Percentiles rank a stretch among this genome's conserved stretches.
Conservation (phyloP, 208 protist genomes). For the Wallacemonas collosoma region DNA sequence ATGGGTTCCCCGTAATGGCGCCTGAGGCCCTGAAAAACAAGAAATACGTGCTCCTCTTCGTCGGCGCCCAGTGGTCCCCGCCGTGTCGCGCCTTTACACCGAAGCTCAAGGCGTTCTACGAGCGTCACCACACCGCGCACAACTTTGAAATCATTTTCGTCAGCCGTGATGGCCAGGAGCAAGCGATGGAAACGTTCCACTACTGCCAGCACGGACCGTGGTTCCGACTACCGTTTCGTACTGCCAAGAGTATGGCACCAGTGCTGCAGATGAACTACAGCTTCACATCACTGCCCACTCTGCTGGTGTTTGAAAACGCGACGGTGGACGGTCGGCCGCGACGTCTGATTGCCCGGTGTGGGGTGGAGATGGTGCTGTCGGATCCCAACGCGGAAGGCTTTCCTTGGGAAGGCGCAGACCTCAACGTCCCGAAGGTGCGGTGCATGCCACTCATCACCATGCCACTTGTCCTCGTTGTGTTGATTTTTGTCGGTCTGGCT, state of each 20-base stretch:
- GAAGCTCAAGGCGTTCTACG: slow-evolving; percentile 54
- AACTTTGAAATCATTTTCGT: slow-evolving; percentile 51
- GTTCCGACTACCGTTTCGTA: slow-evolving; percentile 43
- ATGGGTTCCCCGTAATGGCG: slow-evolving; percentile 15
- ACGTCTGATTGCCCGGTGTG: slow-evolving; percentile 17
- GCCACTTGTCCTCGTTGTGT: neutral
- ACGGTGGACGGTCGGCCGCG: slow-evolving; percentile 17
- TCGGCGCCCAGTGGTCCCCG: slow-evolving; percentile 32
- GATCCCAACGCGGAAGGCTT: slow-evolving; percentile 22
- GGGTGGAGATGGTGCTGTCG: slow-evolving; percentile 15
- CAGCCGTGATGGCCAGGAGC: slow-evolving; percentile 46
- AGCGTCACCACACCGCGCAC: slow-evolving; percentile 24
- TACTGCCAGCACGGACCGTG: slow-evolving; percentile 47
- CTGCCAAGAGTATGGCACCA: slow-evolving; percentile 24
- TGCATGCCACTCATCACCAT: slow-evolving; percentile 1
- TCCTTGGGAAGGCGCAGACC: slow-evolving; percentile 25
- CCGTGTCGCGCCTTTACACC: slow-evolving; percentile 75
- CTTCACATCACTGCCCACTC: slow-evolving; percentile 36
- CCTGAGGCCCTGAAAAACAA: slow-evolving; percentile 18
- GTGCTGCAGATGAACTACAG: slow-evolving; percentile 23
- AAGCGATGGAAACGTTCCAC: slow-evolving; percentile 53
- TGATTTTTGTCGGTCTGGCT: neutral
- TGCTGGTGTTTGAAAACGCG: slow-evolving; percentile 49
- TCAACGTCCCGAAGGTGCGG: neutral
- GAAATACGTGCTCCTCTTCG: slow-evolving; percentile 36